phyloP scores from a whole-genome alignment of 371 early-diverging fungal species.

The Chytridiales sp. region DNA sequence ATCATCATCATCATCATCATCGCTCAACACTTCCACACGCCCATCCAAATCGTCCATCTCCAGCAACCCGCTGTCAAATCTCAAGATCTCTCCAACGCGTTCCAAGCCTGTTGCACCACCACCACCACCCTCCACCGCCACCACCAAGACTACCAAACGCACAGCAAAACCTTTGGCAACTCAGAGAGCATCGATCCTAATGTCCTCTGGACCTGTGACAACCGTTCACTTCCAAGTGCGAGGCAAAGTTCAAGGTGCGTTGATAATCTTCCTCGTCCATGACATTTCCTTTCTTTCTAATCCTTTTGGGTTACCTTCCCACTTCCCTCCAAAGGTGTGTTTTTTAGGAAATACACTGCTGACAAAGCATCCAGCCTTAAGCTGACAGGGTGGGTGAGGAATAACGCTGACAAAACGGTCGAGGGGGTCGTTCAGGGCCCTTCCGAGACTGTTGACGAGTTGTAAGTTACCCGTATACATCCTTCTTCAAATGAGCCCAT shows the following conservation, averaged over 20 bases:
- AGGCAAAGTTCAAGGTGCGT: constrained; percentile 29
- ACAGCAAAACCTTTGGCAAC: too few species aligned
- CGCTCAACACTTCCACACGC: too few species aligned
- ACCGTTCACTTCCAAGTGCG: constrained; percentile 19
- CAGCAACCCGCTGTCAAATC: too few species aligned
- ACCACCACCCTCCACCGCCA: too few species aligned
- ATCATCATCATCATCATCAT: too few species aligned
- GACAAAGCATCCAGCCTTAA: constrained; percentile 13
- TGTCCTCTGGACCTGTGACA: too few species aligned
- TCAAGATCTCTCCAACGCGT: too few species aligned
- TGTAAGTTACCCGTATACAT: constrained; percentile 11
- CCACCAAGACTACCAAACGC: too few species aligned
- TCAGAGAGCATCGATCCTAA: too few species aligned
- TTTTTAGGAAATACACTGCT: constrained; percentile 24
- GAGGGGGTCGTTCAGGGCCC: constrained; percentile 21
- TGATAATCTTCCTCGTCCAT: background rate
- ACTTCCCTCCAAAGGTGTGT: constrained; percentile 16
- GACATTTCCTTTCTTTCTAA: background rate
- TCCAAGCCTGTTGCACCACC: too few species aligned
- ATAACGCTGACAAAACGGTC: constrained; percentile 18
- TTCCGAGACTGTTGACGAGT: background rate
- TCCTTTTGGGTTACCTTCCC: background rate
- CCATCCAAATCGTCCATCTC: too few species aligned
- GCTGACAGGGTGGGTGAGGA: constrained; percentile 18
- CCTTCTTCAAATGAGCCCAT: background rate